phyloP scores from a whole-genome alignment of 2,329 filamentous ascomycete species.

The Dactylellina parvicollis region DNA sequence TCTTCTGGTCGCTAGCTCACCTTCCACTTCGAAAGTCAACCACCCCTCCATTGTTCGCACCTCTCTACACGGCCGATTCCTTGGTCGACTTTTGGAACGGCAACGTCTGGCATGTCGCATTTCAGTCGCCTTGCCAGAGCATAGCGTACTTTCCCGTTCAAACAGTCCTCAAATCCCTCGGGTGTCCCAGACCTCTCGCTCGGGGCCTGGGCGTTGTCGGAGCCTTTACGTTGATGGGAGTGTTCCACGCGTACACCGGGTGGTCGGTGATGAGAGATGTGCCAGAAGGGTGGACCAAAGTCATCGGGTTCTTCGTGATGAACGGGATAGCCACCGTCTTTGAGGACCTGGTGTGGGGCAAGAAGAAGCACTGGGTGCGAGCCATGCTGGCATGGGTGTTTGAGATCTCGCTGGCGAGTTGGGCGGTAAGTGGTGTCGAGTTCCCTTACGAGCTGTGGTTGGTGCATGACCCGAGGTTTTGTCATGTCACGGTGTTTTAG shows the following conservation, averaged over 20 bases:
- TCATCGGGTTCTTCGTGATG: conserved; percentile 43
- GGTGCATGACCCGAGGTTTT: conserved; percentile 54
- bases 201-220: conserved; percentile 38
- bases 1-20: conserved; percentile 40
- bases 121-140: conserved; percentile 48
- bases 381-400: conserved; percentile 58
- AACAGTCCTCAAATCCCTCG: conserved; percentile 23
- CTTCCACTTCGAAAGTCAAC: conserved; percentile 33
- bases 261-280: conserved; percentile 49
- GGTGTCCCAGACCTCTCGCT: conserved; percentile 20
- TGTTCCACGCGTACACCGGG: conserved; percentile 46
- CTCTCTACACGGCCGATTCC: conserved; percentile 46
- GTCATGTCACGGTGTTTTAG: conserved; percentile 48
- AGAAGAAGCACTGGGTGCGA: conserved; percentile 56
- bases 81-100: conserved; percentile 52
- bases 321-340: conserved; percentile 55
- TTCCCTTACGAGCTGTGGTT: conserved; percentile 56
- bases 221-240: conserved; percentile 47
- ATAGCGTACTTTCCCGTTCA: conserved; percentile 38
- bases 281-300: conserved; percentile 36
- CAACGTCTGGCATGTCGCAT: conserved; percentile 51
- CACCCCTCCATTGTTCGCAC: conserved; percentile 37
- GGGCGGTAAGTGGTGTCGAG: conserved; percentile 57
- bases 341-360: conserved; percentile 58
- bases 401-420: conserved; percentile 58